phyloP scores from a whole-genome alignment of 192 early-diverging fungal species.

The Allomyces javanicus region DNA sequence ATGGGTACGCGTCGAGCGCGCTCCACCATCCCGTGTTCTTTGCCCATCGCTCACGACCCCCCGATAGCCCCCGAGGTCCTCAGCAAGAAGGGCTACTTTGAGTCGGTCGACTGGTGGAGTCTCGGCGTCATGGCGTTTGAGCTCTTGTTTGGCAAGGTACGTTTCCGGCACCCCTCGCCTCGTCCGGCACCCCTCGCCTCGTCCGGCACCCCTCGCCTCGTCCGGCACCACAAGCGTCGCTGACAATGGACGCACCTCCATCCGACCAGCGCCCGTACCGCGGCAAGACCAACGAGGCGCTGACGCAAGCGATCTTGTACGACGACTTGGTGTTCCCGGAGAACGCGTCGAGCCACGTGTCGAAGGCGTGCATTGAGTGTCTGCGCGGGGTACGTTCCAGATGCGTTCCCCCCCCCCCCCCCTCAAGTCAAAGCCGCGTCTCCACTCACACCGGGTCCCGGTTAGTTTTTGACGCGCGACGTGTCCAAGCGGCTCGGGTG shows the following conservation, averaged over 20 bases:
- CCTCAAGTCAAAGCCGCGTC: no score
- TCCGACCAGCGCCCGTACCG: slow-evolving; percentile 48
- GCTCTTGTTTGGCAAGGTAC: slow-evolving; percentile 51
- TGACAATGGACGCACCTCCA: background rate
- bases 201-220: no score
- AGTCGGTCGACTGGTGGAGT: slow-evolving; percentile 88
- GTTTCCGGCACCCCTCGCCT: no score
- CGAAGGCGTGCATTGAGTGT: background rate
- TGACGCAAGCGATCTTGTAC: slow-evolving; percentile 46
- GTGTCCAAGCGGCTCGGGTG: slow-evolving; percentile 56
- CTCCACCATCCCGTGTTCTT: no score
- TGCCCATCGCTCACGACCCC: no score
- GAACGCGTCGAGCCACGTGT: slow-evolving; percentile 13
- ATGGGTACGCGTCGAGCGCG: slow-evolving; percentile 34
- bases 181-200: no score
- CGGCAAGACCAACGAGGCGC: slow-evolving; percentile 51
- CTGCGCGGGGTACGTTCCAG: slow-evolving; percentile 1
- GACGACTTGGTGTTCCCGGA: slow-evolving; percentile 49
- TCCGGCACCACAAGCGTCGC: no score
- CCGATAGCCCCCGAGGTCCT: slow-evolving; percentile 47
- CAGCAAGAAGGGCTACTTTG: slow-evolving; percentile 45
- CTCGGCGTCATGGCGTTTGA: slow-evolving; percentile 82
- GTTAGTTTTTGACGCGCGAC: slow-evolving; percentile 54
- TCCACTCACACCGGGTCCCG: no score
- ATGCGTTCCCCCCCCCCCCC: no score